phyloP scores from a whole-genome alignment of 1,284 basidiomycete genomes.

The Irpex sp. region DNA sequence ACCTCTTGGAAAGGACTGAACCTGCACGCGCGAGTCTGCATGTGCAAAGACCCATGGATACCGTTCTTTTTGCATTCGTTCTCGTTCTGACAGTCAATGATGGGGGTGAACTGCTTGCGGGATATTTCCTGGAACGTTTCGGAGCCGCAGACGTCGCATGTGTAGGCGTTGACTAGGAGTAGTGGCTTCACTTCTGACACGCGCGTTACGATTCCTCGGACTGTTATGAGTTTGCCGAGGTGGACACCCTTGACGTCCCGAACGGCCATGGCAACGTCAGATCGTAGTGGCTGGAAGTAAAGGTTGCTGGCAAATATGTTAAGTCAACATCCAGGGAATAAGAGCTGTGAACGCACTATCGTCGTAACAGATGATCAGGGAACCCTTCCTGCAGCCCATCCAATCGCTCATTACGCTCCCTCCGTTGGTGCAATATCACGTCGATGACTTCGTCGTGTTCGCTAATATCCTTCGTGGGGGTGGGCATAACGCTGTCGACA shows the following conservation, averaged over 20 bases:
- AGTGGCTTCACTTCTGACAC: constrained; percentile 99
- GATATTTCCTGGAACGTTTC: constrained; percentile 99
- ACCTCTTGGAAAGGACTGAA: constrained; percentile 99
- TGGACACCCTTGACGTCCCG: constrained; percentile 85
- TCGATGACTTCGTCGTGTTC: constrained; percentile 92
- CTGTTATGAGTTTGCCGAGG: constrained; percentile 91
- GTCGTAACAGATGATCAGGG: constrained; percentile 85
- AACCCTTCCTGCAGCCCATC: constrained; percentile 73
- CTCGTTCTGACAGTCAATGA: constrained; percentile 83
- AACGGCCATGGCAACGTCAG: constrained; percentile 79
- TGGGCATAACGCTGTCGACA: constrained; percentile 86
- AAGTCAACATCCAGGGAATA: constrained; percentile 9
- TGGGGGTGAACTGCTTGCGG: constrained; percentile 89
- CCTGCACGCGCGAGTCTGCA: constrained; percentile 96
- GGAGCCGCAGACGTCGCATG: constrained; percentile 96
- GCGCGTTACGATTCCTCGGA: constrained; percentile 96
- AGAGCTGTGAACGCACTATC: constrained; percentile 73
- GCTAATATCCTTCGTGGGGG: constrained; percentile 84
- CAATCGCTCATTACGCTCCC: constrained; percentile 80
- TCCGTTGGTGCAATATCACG: constrained; percentile 90
- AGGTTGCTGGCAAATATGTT: constrained; percentile 62
- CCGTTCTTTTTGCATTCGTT: constrained; percentile 83
- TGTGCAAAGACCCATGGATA: constrained; percentile 90
- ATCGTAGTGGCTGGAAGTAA: constrained; percentile 85
- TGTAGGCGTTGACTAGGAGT: constrained; percentile 96